phyloP scores from a whole-genome alignment of 2,329 filamentous ascomycete species.

The Acephala macrosclerotiorum region DNA sequence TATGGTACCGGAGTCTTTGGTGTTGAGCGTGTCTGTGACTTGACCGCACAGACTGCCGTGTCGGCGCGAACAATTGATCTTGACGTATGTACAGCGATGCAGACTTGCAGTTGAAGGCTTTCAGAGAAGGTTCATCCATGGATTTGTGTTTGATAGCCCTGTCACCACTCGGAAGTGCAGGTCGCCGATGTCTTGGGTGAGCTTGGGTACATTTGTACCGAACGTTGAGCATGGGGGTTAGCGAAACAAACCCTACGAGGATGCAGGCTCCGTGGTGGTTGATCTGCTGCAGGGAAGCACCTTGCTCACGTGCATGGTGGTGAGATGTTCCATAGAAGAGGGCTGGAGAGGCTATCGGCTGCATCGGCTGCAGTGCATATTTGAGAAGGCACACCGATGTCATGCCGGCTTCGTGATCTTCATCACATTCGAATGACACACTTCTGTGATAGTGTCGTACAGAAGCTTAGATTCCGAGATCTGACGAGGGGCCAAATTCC shows the following conservation, averaged over 20 bases:
- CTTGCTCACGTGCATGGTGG: constrained; percentile 25
- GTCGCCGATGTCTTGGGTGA: constrained; percentile 20
- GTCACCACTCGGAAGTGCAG: constrained; percentile 11
- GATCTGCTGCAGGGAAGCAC: constrained; percentile 33
- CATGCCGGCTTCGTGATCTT: constrained; percentile 18
- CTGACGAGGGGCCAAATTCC: constrained; percentile 20
- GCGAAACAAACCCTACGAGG: not conserved
- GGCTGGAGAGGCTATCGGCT: constrained; percentile 1
- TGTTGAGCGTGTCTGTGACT: not conserved
- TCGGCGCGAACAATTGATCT: constrained; percentile 21
- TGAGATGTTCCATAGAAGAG: not conserved
- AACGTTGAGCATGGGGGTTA: constrained; percentile 17
- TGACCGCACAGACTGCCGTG: constrained; percentile 22
- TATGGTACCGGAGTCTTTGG: not conserved
- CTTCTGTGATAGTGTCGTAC: constrained; percentile 12
- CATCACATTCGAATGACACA: constrained; percentile 13
- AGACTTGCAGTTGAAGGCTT: not conserved
- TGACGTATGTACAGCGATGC: not conserved
- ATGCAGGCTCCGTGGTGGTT: constrained; percentile 16
- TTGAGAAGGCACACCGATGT: constrained; percentile 1
- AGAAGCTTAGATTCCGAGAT: constrained; percentile 19
- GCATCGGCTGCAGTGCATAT: constrained; percentile 15
- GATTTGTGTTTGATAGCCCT: constrained; percentile 8
- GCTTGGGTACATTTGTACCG: not conserved
- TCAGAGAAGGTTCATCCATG: constrained; percentile 13